Evolutionary conservation across 805 yeast genomes (phyloP), one percentile per base, ranked within the genome.

Genomic region (Nakazawaea wyomingensis): DNA sequence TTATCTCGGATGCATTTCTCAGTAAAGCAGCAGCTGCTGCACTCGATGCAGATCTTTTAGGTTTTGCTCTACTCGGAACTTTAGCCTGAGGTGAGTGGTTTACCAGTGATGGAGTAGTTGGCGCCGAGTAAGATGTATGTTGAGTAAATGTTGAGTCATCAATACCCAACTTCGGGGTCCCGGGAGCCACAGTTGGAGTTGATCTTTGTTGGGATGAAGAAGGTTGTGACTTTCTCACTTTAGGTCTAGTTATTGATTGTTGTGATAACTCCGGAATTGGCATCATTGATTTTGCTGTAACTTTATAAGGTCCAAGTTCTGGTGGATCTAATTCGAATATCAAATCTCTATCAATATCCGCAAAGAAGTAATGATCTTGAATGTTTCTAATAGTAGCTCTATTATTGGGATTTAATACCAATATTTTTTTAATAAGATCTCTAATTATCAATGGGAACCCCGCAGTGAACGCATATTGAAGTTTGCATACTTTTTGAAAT

Each of bases 391-490:
- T 70, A 0, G 77, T 71, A 2, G 78, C 66, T 60, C 95, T 72
- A 48, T 75, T 76, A 7, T 72, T 72, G 4, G 91, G 89, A 47
- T 75, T 76, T 38, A 81, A 64, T 1, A 82, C 74, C 35, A 85
- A 63, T 11, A 85, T 77, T 49, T 78, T 74, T 56, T 84, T 84
- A 33, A 85, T 79, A 51, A 85, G 68, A 61, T 85, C 95, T 53
- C 95, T 68, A 3, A 83, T 55, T 11, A 82, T 66, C 59, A 76
- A 69, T 5, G 95, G 95, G 54, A 85, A 85, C 0, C 93, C 93
- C 3, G 95, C 93, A 43, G 88, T 80, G 54, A 82, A 85, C 2
- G 95, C 93, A 61, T 72, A 85, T 54, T 85, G 91, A 38, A 82
- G 68, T 57, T 85, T 85, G 53, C 85, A 78, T 46, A 85, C 83